Base-by-base conservation (phyloP, 306 rosid genomes). In the Notholithocarpus densiflorus region DNA sequence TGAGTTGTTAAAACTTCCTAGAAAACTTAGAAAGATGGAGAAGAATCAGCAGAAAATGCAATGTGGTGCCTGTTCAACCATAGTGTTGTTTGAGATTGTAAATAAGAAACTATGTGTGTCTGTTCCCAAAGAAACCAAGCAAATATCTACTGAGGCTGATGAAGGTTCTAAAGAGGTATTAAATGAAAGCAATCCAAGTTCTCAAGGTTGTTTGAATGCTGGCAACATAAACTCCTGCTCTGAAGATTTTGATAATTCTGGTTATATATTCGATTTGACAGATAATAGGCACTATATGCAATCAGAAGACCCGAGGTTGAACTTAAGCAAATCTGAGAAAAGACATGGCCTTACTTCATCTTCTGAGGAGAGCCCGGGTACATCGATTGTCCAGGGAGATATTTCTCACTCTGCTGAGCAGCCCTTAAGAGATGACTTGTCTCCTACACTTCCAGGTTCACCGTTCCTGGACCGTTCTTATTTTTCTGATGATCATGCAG, bases 51-150 rank as follows among this genome's bases (percentile, higher is more conserved):
- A 73, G 31, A 82, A 75, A 77, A 84, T 88, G 29, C 86, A 68
- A 40, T 88, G 91, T 83, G 91, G 91, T 71, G 78, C 84, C 70
- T 88, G 91, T 80, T 85, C 88, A 20, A 78, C 83, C 68, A 79
- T 85, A 73, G 73, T 85, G 29, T 37, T 64, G 1, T 26, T 88
- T 75, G 60, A 75, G 75, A 68, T 85, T 15, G 79, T 80, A 72
- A 83, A 85, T 37, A 83, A 65, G 80, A 85, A 77, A 84, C 89
- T 88, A 56, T 55, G 75, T 55, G 26, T 77, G 68, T 55, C 77
- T 31, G 68, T 59, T 79, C 74, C 79, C 18, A n/a, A 61, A 43
- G 90, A 82, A 54, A 62, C 57, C 48, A 81, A 73, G 60, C 56
- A 32, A 18, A n/a, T 53, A 43, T 73, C 84, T 31, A 20, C 71